phyloP scores from a whole-genome alignment of 148 eudicot species.

The Camellia granthamiana region DNA sequence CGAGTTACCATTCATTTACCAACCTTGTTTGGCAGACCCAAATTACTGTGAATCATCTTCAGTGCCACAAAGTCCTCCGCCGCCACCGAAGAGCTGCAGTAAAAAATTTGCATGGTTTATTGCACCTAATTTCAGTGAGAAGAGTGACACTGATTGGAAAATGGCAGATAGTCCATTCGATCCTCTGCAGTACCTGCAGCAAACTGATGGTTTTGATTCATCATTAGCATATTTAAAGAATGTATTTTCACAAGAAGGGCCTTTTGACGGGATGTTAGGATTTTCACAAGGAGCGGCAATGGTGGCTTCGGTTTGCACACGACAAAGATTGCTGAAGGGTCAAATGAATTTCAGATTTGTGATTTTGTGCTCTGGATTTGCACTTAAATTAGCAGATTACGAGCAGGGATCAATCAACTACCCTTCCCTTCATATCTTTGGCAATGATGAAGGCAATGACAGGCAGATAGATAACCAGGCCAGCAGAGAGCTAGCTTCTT shows the following conservation, averaged over 20 bases:
- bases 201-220: conserved; percentile 68
- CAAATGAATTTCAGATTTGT: conserved; percentile 66
- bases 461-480: conserved; percentile 63
- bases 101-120: conserved; percentile 86
- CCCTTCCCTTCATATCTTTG: conserved; percentile 88
- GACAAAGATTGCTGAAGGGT: conserved; percentile 36
- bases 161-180: conserved; percentile 55
- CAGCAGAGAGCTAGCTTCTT: conserved; percentile 68
- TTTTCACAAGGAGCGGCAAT: conserved; percentile 99
- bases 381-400: conserved; percentile 40
- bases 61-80: conserved; percentile 33
- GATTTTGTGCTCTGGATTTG: conserved; percentile 85
- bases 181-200: conserved; percentile 77
- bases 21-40: conserved; percentile 30
- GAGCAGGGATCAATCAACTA: conserved; percentile 47
- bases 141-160: conserved; percentile 50
- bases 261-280: conserved; percentile 93
- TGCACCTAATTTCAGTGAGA: conserved; percentile 33
- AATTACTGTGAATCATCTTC: conserved; percentile 18
- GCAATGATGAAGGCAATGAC: conserved; percentile 58
- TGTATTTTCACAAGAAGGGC: conserved; percentile 53
- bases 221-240: conserved; percentile 58
- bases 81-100: conserved; percentile 52
- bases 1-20: conserved; percentile 82
- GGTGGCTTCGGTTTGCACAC: conserved; percentile 63